Evolutionary conservation across 169 alveolate genomes (phyloP), one percentile per base, ranked within the genome.

Genomic region (Hepatocystis sp.): DNA sequence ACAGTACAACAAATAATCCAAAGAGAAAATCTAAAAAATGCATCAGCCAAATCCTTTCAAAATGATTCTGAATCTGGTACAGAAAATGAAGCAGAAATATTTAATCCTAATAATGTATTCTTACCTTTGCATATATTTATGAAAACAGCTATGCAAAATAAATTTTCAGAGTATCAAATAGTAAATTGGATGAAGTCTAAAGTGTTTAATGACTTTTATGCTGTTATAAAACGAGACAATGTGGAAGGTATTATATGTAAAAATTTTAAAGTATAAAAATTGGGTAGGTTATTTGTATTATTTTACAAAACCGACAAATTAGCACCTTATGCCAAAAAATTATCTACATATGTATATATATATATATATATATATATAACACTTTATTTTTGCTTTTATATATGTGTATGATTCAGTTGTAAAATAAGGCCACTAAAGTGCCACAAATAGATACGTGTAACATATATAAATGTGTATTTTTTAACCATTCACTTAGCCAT

Each of bases 171-270:
- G 8, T 92, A 92, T 47, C 96, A 90, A 34, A 91, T 92, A 44
- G 90, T 76, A 27, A 64, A 92, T 11, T 92, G 96, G 96, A 81
- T 92, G 91, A 89, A 90, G 67, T 92, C 96, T 0, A 78, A 78
- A 30, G 91, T 88, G 10, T 92, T 92, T 67, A 90, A 90, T 58
- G 92, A 88, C 34, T 90, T 86, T 30, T 92, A 90, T 52, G 63
- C 84, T 46, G 84, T 92, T 13, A 66, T 68, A 34, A 84, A 53
- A 25, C 60, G 91, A 46, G 88, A 86, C 53, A 91, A 92, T 40
- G 84, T 47, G 19, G 94, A 92, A 66, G 66, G 91, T 3, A 92
- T 92, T 40, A 85, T 84, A 27, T 85, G 90, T 36, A 90, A 90
- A 21, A 81, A 81, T 58, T 81, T 81, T 81, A 81, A 81, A 46